These are phyloP conservation scores for Baorangia bicolor DNA, from an alignment of 768 basidiomycete species.

Conservation along the genomic window DNA sequence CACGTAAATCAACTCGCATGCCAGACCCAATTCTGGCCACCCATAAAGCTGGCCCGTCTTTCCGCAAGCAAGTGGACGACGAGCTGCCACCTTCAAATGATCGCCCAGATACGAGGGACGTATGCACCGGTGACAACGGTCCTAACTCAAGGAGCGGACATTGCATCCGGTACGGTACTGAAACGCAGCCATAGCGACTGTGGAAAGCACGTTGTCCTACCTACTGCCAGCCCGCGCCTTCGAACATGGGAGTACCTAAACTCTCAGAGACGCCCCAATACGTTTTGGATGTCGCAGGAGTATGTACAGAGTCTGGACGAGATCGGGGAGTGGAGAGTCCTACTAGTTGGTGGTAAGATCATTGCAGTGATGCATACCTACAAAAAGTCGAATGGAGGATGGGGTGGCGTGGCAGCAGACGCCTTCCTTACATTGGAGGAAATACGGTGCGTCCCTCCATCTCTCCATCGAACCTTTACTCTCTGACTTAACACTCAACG, in stretches of 20 bases:
- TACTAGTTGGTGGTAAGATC: background rate
- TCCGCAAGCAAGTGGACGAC: background rate
- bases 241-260: background rate
- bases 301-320: background rate
- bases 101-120: background rate
- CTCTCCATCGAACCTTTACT: too few relatives aligned
- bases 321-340: background rate
- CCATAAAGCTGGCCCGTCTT: background rate
- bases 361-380: background rate
- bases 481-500: too few relatives aligned
- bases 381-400: background rate
- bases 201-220: background rate
- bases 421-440: background rate
- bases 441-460: too few relatives aligned
- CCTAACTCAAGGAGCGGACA: too few relatives aligned
- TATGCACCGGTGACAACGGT: background rate
- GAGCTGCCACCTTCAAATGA: background rate
- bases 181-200: too few relatives aligned
- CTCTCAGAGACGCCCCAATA: too few relatives aligned
- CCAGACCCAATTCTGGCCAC: constrained; percentile 5
- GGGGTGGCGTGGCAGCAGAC: background rate
- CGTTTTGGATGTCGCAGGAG: constrained; percentile 7
- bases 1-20: background rate
- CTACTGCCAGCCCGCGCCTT: fast-evolving
- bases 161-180: too few relatives aligned